Percentiles rank a stretch among this genome's conserved stretches.
These are phyloP conservation scores for Viola pubescens DNA, from an alignment of 441 rosid species.

Conservation along the genomic window DNA sequence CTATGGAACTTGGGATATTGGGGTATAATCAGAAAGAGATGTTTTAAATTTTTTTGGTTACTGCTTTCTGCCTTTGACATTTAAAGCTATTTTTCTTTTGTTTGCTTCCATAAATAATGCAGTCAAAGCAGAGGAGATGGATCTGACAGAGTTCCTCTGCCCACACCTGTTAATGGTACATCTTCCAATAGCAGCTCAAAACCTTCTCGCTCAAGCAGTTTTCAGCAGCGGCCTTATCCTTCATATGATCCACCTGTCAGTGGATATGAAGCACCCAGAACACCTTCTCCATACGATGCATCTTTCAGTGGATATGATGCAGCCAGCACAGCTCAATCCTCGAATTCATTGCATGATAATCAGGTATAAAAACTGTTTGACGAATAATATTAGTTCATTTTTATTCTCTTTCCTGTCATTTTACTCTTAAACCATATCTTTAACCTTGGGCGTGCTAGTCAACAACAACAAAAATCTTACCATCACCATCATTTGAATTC, in stretches of 20 bases:
- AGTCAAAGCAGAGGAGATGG: constrained; percentile 40
- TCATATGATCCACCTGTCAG: constrained; percentile 25
- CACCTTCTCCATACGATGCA: constrained; percentile 29
- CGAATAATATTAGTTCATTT: neutral
- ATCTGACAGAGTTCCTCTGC: constrained; percentile 62
- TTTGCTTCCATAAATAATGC: constrained; percentile 16
- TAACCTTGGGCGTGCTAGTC: neutral
- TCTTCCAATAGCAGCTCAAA: constrained; percentile 39
- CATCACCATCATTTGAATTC: neutral
- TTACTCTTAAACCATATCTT: neutral
- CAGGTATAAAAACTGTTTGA: constrained; percentile 39
- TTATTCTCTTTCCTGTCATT: neutral
- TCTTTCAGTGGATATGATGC: constrained; percentile 36
- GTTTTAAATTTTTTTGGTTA: neutral
- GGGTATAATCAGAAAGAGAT: constrained; percentile 41
- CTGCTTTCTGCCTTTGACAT: neutral
- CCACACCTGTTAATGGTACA: constrained; percentile 57
- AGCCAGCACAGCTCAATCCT: constrained; percentile 32
- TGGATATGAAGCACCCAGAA: constrained; percentile 20
- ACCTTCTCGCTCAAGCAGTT: constrained; percentile 42
- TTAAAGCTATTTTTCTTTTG: constrained; percentile 3
- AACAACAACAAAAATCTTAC: neutral
- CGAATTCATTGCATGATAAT: constrained; percentile 43
- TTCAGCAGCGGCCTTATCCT: constrained; percentile 42
- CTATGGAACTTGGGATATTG: constrained; percentile 64